Base-by-base conservation (phyloP, 2,329 filamentous ascomycete species). In the Penicillium glabrum region DNA sequence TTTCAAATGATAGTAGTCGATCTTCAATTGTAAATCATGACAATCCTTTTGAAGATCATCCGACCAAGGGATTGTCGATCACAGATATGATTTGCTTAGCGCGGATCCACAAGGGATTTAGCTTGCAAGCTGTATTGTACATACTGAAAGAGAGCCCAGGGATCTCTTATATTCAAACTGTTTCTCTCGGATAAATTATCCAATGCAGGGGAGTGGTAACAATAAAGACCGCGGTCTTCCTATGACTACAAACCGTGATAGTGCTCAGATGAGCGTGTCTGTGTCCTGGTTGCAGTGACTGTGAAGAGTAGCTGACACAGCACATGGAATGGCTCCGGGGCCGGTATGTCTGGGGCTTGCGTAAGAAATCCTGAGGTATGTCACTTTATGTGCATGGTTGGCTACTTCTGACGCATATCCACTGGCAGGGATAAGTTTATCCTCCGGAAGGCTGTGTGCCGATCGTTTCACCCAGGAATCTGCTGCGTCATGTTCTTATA, bases 381-480 rank as follows among this genome's bases (percentile, higher is more conserved):
- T 29, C 27, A 29, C 27, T 9, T 10, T 29, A 29, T 50, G 35
- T 41, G 21, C 47, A 27, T 41, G 23, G 37, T 39, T 26, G 33
- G 47, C 26, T 50, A 24, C 5, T 24, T 26, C 47, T 27, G 14
- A 26, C 39, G 21, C 33, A 35, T 5, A 4, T 27, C 8, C 16
- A 39, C 39, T 41, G 39, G 39, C 39, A 41, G 39, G 47, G 31
- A 14, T 50, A 21, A 27, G 16, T 27, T 50, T 29, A 26, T 19
- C 35, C 21, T 50, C 10, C 26, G 14, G 14, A 35, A 9, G 47
- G 23, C 33, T 24, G 19, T 10, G 13, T 29, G 47, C 29, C 47
- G 47, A 50, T 50, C 47, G 47, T 50, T 50, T 50, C 33, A 29
- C 23, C 33, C 33, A 29, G 47, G 47, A 50, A 50, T 50, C 33